Base-by-base conservation (phyloP, 495 filamentous ascomycete species). In the Aspergillus sclerotiicarbonarius region DNA sequence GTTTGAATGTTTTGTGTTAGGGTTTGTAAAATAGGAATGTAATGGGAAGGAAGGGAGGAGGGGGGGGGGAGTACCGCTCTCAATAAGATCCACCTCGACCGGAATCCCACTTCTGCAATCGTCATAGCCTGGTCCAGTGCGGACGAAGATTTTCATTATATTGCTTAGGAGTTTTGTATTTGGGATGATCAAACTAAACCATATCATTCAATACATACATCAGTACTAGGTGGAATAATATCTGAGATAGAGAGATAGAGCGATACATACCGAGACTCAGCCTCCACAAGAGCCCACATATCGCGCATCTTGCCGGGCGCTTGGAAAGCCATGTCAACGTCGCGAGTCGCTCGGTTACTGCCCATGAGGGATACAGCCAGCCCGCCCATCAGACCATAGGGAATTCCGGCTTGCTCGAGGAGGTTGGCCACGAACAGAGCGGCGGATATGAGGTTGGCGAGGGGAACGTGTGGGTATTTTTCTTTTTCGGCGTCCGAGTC, bases 71-170 rank as follows among this genome's bases (percentile, higher is more conserved):
- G n/a, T 51, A 51, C 48, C 48, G 32, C 25, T 51, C 12, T 51
- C 25, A 15, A 51, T 51, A n/a, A 51, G 32, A 13, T 51, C 48
- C 15, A 51, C 48, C 25, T 51, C 48, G 2, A 51, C 48, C 29
- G 0, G 7, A 1, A 51, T 5, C 15, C 10, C 32, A 3, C 18
- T 1, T 2, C 6, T 21, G 18, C 48, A 51, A 8, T n/a, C n/a
- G 9, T 51, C 48, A 32, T 51, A 51, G 1, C 48, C 48, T 3
- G 21, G 48, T 2, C 48, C 48, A 8, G 48, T 51, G 3, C 15
- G 48, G 30, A 51, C 29, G n/a, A 32, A 51, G 2, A 32, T 32
- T 13, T 51, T 51, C 48, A 51, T 51, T n/a, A 51, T 31, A 51
- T 33, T 25, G 48, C 48, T 51, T 0, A 51, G 15, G 2, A 32